A percentile compares a stretch with the other conserved stretches of the same genome.
Evolutionary conservation across 2,329 filamentous ascomycete species (phyloP).

Genomic region (Botryotinia convoluta): DNA sequence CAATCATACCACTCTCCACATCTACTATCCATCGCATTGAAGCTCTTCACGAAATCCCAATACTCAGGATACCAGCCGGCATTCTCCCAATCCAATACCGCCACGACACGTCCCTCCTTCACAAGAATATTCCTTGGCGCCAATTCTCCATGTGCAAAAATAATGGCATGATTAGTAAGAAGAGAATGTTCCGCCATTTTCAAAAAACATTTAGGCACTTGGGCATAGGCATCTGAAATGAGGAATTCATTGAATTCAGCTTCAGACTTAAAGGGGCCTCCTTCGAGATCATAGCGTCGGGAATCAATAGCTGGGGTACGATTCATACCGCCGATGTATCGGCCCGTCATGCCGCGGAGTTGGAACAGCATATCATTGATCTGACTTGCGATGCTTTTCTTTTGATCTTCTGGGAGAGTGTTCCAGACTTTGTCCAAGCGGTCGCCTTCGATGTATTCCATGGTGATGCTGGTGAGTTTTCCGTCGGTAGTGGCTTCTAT

Average conservation of each 20-base stretch:
- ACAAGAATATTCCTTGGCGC: slow-evolving; percentile 20
- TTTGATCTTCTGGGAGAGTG: slow-evolving; percentile 17
- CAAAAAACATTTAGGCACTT: slow-evolving; percentile 4
- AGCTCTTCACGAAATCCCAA: slow-evolving; percentile 20
- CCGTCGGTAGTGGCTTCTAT: slow-evolving; percentile 29
- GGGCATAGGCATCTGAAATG: neutral
- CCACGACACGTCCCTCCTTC: slow-evolving; percentile 5
- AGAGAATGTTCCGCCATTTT: slow-evolving; percentile 5
- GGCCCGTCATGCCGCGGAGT: slow-evolving; percentile 18
- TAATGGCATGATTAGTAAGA: slow-evolving; percentile 13
- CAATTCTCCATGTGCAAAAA: slow-evolving; percentile 18
- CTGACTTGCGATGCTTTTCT: slow-evolving; percentile 17
- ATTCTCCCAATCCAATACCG: slow-evolving; percentile 19
- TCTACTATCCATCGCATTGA: slow-evolving; percentile 11
- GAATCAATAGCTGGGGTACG: slow-evolving; percentile 20
- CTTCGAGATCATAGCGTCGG: slow-evolving; percentile 20
- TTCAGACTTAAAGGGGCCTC: slow-evolving; percentile 22
- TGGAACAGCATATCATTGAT: slow-evolving; percentile 23
- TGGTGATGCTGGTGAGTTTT: slow-evolving; percentile 18
- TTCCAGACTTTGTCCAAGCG: slow-evolving; percentile 23
- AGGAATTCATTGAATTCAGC: slow-evolving; percentile 23
- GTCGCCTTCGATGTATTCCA: slow-evolving; percentile 24
- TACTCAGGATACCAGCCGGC: slow-evolving; percentile 23
- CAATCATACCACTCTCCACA: slow-evolving; percentile 20
- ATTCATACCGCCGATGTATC: slow-evolving; percentile 23